Evolutionary conservation across 2,329 filamentous ascomycete species (phyloP), one percentile per base, ranked within the genome.

Genomic region (Sclerotinia trifoliorum): DNA sequence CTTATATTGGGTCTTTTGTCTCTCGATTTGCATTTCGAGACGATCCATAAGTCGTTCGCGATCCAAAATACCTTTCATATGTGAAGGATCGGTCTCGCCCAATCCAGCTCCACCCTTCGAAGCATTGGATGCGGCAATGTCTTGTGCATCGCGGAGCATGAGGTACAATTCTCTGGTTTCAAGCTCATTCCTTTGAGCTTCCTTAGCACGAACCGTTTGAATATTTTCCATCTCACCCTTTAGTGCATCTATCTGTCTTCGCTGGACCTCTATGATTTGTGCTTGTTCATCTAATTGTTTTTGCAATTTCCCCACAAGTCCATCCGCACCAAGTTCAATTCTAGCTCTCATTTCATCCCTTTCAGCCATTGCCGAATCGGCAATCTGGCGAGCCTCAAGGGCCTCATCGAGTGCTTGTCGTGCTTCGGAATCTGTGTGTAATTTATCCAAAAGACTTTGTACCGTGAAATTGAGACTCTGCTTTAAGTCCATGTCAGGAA

Each of bases 391-490:
- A 17, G 92, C 90, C 80, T 97, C 93, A 42, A 95, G 82, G 13
- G 94, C 91, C 79, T 98, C 94, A 82, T 98, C 95, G 69, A 93
- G 88, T 32, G 93, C 93, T 80, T 94, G 93, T 26, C 94, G 87
- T 61, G 95, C 94, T 80, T 99, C 95, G 0, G 92, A 94, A 80
- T 99, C 95, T 2, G 95, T 98, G 78, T 98, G 95, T 65, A 99
- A 84, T 80, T 96, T 96, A 81, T 98, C 95, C 71, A 99, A 84
- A 73, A 99, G 84, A 79, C 88, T 96, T 81, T 98, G 95, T 13
- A 99, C 95, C 0, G 94, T 97, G 76, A 98, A 98, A 79, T 96
- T 97, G 72, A 99, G 86, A 77, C 93, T 96, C 79, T 98, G 94
- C 82, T 97, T 97, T 69, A 99, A 86, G 78, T 99, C 95, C 88